phyloP scores from a whole-genome alignment of 305 asterid species.

The Vinca major region DNA sequence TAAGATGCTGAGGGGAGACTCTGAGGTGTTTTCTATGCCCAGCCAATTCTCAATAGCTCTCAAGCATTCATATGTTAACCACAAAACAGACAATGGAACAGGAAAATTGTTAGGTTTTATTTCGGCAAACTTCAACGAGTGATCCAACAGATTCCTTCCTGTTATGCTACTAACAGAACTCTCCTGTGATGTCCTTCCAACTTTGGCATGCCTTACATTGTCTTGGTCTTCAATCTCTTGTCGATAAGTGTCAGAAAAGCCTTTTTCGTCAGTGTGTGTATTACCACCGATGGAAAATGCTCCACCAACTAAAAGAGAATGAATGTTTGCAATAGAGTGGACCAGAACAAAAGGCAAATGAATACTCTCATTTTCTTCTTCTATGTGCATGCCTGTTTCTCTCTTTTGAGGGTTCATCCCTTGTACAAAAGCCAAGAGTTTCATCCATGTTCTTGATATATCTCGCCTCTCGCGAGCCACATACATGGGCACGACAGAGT shows the following conservation, averaged over 20 bases:
- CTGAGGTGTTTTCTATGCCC: conserved; percentile 57
- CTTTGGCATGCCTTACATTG: conserved; percentile 73
- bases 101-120: conserved; percentile 34
- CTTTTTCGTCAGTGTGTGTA: conserved; percentile 41
- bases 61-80: conserved; percentile 82
- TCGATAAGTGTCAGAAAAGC: conserved; percentile 24
- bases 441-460: conserved; percentile 72
- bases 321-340: conserved; percentile 64
- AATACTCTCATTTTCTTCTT: conserved; percentile 71
- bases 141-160: conserved; percentile 45
- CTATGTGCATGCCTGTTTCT: conserved; percentile 71
- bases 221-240: conserved; percentile 69
- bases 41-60: conserved; percentile 82
- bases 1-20: conserved; percentile 38
- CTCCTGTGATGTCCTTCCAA: conserved; percentile 86
- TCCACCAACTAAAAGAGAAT: conserved; percentile 70
- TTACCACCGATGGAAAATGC: conserved; percentile 45
- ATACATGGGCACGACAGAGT: conserved; percentile 64
- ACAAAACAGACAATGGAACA: conserved; percentile 56
- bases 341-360: conserved; percentile 72
- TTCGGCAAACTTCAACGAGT: conserved; percentile 34
- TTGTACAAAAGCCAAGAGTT: conserved; percentile 77
- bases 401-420: conserved; percentile 90
- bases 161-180: conserved; percentile 58
- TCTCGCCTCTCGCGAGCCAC: conserved; percentile 66